Evolutionary conservation across 331 rosid species (phyloP), one percentile per base, ranked within the genome.

Genomic region (Telfairia occidentalis): DNA sequence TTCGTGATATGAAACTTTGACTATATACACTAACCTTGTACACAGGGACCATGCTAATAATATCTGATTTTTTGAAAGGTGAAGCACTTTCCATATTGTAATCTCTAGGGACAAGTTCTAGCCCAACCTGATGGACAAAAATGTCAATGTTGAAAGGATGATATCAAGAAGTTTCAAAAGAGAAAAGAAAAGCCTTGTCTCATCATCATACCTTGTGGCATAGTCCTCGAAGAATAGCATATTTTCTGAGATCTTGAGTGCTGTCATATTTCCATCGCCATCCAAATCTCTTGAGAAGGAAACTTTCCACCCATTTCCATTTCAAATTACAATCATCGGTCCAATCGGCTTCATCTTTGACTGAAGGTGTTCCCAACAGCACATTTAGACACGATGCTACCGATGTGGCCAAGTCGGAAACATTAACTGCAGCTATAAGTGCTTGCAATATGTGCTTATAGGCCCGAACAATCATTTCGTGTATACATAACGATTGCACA

Each of bases 391-490:
- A 90, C 0, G 96, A 84, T 61, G 98, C 93, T 82, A 94, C 81
- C 15, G 90, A 85, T 71, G 92, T 78, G 82, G 98, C 96, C 89
- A 91, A 80, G 66, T 94, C 96, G 35, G 87, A 80, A 78, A 83
- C 87, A 82, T 87, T 87, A 79, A 90, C 90, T 59, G 96, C 92
- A 35, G 96, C 92, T 81, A 94, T 86, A 72, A 88, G 96, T 64
- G 97, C 96, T 87, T 90, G 96, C 83, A 94, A 81, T 75, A 91
- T 86, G 84, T 91, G 97, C 82, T 94, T 94, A 85, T 87, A 94
- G 81, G 98, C 92, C 80, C 98, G 89, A 80, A 94, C 96, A 77
- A 91, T 78, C 98, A 94, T 94, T 82, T 94, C 98, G 67, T 94
- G 96, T 76, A 88, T 76, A 57, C 98, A 94, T 26, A 94, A 92